Evolutionary conservation across 2,329 filamentous ascomycete genomes (phyloP), one percentile per base, ranked within the genome.

Genomic region (Furcasterigmium sp.): DNA sequence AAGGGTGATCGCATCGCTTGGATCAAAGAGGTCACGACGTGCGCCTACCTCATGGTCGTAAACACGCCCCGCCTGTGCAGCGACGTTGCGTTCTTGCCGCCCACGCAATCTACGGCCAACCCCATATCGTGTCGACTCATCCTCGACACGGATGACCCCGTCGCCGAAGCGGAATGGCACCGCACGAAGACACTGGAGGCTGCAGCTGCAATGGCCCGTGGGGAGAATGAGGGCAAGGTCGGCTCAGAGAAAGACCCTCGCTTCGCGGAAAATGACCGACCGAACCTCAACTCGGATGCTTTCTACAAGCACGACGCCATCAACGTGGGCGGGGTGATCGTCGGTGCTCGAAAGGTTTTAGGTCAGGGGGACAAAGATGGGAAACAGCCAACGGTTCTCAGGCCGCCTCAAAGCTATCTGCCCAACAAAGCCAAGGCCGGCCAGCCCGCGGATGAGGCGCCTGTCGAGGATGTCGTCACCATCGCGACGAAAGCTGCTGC

Each of bases 1-100:
- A 78, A 78, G 3, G 73, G 70, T 37, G 84, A 95, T 60, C 80
- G 84, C 38, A 95, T 96, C 54, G 85, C 84, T 35, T 90, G 88
- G 81, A 94, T 96, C 65, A 95, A 95, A 63, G 91, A 96, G 61
- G 81, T 91, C 2, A 86, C 85, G 3, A 95, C 89, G 10, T 96
- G 91, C 66, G 82, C 88, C 11, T 96, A 96, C 59, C 73, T 95
- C 42, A 95, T 96, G 90, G 81, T 95, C 25, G 80, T 96, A 49
- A 86, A 95, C 59, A 95, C 91, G 0, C 88, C 90, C 0, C 82
- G 89, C 1, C 78, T 96, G 11, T 96, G 91, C 67, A 80, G 85
- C 57, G 91, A 96, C 53, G 80, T 88, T 9, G 89, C 89, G 9
- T 96, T 96, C 61, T 70, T 85, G 42, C 90, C 91, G 0, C 87